A percentile compares a stretch with the other conserved stretches of the same genome.
Evolutionary conservation across 805 yeast species (phyloP).

Genomic region (Candida parachauliodes): DNA sequence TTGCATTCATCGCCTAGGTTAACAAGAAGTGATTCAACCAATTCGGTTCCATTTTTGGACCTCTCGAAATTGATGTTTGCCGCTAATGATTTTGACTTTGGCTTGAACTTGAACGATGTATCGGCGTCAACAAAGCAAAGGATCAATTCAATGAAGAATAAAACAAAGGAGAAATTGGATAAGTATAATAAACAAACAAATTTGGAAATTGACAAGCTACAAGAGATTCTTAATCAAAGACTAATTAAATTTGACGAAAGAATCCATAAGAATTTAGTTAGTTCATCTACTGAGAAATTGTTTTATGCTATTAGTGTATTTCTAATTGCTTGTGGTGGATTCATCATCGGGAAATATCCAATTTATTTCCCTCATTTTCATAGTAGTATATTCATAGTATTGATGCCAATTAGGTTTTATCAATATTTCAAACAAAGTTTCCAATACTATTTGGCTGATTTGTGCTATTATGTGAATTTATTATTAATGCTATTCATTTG

Average conservation of each 20-base stretch:
- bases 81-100: constrained; percentile 42
- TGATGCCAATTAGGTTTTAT: constrained; percentile 83
- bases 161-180: constrained; percentile 29
- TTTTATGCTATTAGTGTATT: constrained; percentile 75
- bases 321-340: constrained; percentile 67
- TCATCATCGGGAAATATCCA: constrained; percentile 75
- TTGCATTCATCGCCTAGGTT: constrained; percentile 7
- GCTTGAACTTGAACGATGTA: constrained; percentile 33
- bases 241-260: constrained; percentile 34
- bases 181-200: constrained; percentile 20
- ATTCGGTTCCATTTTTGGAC: constrained; percentile 32
- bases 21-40: constrained; percentile 21
- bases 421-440: constrained; percentile 74
- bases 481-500: constrained; percentile 71
- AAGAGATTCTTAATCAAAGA: constrained; percentile 28
- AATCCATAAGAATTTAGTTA: constrained; percentile 30
- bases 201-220: constrained; percentile 27
- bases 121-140: constrained; percentile 30
- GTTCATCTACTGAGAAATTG: constrained; percentile 57
- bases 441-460: constrained; percentile 87
- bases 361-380: constrained; percentile 73
- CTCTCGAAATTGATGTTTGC: constrained; percentile 31
- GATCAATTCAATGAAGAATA: constrained; percentile 32
- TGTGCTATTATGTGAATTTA: constrained; percentile 86
- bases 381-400: constrained; percentile 51